A percentile compares a stretch with the other conserved stretches of the same genome.
Conservation (phyloP, 176 grass and related monocot genomes). For the Triticum aestivum region DNA sequence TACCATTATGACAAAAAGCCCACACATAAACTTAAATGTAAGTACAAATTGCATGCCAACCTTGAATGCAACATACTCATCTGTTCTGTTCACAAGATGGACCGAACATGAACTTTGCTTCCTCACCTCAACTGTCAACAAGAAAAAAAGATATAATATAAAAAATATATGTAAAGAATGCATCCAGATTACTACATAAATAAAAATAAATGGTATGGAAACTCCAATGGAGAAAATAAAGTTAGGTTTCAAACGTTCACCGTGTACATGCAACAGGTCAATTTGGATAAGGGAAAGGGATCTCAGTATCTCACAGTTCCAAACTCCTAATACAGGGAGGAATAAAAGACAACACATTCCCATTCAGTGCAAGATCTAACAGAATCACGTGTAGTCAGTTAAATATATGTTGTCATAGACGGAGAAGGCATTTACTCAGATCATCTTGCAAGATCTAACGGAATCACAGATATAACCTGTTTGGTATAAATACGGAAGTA, state of each 20-base stretch:
- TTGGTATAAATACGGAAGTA: neutral
- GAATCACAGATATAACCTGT: neutral
- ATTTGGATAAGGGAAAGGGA: neutral
- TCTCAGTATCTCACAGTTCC: neutral
- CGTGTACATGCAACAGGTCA: neutral
- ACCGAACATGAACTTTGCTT: constrained; percentile 76
- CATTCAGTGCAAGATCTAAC: too few species aligned
- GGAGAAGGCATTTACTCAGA: neutral
- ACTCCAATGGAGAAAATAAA: neutral
- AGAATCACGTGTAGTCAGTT: too few species aligned
- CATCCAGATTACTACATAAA: neutral
- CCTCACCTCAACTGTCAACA: constrained; percentile 74
- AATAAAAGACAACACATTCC: neutral
- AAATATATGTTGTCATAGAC: neutral
- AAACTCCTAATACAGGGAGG: neutral
- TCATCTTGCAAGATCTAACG: neutral
- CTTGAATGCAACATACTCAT: constrained; percentile 89
- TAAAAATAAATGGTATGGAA: neutral
- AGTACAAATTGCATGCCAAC: constrained; percentile 39
- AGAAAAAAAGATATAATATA: constrained; percentile 16
- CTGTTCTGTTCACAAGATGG: constrained; percentile 65
- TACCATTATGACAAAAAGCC: constrained; percentile 11
- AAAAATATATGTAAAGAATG: neutral
- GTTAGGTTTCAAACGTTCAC: neutral
- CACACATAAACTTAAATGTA: neutral